Evolutionary conservation across 2,329 filamentous ascomycete species (phyloP), one percentile per base, ranked within the genome.

Genomic region (Trichoderma lentiforme): DNA sequence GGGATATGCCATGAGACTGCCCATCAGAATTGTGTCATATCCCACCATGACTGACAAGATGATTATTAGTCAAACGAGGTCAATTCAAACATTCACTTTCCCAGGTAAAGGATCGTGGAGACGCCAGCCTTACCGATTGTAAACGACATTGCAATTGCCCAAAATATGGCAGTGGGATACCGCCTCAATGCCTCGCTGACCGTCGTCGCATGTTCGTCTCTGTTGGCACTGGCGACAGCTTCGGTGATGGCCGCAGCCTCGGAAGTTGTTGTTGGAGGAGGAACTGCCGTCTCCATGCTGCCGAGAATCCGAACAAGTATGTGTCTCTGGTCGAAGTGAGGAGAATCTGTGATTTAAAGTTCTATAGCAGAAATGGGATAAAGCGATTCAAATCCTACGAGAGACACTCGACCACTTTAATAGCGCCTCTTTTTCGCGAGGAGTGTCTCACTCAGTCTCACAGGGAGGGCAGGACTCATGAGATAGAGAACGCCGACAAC

Each of bases 11-110:
- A 79, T 80, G 28, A 81, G 77, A 66, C 76, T 79, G 66, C 76
- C 76, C 57, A 82, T 78, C 6, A 80, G 60, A 30, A 75, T 76
- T 1, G 76, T 76, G 39, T 79, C 78, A 61, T 79, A 79, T 14
- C 78, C 81, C 56, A 82, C 81, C 81, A 83, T 83, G 73, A 83
- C 72, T 79, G 57, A 21, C n/a, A n/a, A 12, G 4, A 21, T n/a
- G 43, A 21, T 43, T 0, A 26, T n/a, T 8, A 30, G 62, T 53
- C 60, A 32, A 5, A 6, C 39, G 9, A 21, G 8, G 30, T 3
- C 4, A 36, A 18, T 28, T 28, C 6, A 11, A n/a, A 26, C 61
- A 47, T 9, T 11, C 34, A 24, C 21, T 43, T 32, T 32, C 1
- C 5, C 4, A n/a, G 11, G 3, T 58, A 3, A 32, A 5, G 8